These are phyloP conservation scores for Cryptococcus amylolentus DNA, from an alignment of 1,284 basidiomycete genomes.

Conservation along the genomic window DNA sequence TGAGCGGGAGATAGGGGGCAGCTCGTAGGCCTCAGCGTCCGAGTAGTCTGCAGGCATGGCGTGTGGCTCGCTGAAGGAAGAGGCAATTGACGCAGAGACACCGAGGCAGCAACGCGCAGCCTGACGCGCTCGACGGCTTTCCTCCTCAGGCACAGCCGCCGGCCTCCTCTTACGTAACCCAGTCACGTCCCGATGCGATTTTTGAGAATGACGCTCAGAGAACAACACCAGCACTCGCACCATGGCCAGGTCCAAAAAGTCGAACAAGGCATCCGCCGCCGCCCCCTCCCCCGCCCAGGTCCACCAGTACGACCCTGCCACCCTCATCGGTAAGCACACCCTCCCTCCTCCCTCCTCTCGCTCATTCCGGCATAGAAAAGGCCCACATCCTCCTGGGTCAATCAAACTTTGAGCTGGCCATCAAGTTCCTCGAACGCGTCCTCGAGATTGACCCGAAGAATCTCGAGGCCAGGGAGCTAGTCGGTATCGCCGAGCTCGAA, in stretches of 20 bases:
- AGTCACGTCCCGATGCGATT: too few species aligned
- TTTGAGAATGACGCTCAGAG: neutral
- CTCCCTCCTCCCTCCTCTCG: neutral
- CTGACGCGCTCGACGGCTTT: too few species aligned
- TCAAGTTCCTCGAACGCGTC: slow-evolving; percentile 66
- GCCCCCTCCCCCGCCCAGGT: neutral
- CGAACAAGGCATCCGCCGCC: neutral
- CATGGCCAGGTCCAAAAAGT: neutral
- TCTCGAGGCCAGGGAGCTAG: slow-evolving; percentile 71
- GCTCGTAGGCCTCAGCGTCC: slow-evolving; percentile 45
- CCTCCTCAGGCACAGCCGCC: too few species aligned
- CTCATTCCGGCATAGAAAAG: slow-evolving; percentile 29
- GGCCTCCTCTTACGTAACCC: too few species aligned
- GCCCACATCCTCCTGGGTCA: slow-evolving; percentile 73
- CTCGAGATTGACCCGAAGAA: slow-evolving; percentile 65
- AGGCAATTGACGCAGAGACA: too few species aligned
- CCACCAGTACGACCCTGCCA: slow-evolving; percentile 15
- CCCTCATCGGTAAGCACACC: slow-evolving; percentile 24
- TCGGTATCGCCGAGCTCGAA: slow-evolving; percentile 73
- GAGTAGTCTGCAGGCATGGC: slow-evolving; percentile 16
- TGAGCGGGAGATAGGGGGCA: slow-evolving; percentile 16
- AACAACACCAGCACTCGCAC: neutral
- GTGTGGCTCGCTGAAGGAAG: neutral
- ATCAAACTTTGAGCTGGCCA: slow-evolving; percentile 77
- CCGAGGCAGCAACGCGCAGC: too few species aligned